Conservation (phyloP, 164 flowering plant species). For the Tetrastigma voinierianum region DNA sequence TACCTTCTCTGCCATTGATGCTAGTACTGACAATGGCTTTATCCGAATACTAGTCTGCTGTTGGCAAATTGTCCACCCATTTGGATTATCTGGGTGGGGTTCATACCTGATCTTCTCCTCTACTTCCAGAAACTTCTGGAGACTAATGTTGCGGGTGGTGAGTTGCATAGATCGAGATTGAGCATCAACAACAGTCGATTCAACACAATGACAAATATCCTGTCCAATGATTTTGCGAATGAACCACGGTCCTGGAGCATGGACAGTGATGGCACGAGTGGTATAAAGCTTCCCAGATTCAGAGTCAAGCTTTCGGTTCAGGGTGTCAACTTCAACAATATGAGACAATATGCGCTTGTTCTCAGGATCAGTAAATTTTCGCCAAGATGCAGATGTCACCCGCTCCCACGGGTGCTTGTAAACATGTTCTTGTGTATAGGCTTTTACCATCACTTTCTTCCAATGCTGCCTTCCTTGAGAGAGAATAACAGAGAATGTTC, state of each 20-base stretch:
- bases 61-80: conserved; percentile 70
- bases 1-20: conserved; percentile 94
- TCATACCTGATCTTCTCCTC: conserved; percentile 80
- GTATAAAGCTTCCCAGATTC: conserved; percentile 71
- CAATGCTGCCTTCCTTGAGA: not conserved
- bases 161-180: conserved; percentile 68
- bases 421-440: conserved; percentile 80
- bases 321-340: conserved; percentile 84
- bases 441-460: conserved; percentile 60
- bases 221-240: conserved; percentile 76
- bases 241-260: conserved; percentile 96
- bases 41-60: conserved; percentile 86
- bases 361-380: conserved; percentile 91
- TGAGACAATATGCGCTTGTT: conserved; percentile 75
- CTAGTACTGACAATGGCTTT: conserved; percentile 80
- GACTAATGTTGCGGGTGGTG: conserved; percentile 70
- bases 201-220: conserved; percentile 90
- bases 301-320: conserved; percentile 65
- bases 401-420: conserved; percentile 97
- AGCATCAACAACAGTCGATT: conserved; percentile 81
- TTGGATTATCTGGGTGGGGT: conserved; percentile 88
- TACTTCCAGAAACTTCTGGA: conserved; percentile 77
- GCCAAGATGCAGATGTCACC: conserved; percentile 93
- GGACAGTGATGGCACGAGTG: conserved; percentile 81
- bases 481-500: not conserved